Base-by-base conservation (phyloP, 2,329 filamentous ascomycete genomes). In the Claviceps paspali region DNA sequence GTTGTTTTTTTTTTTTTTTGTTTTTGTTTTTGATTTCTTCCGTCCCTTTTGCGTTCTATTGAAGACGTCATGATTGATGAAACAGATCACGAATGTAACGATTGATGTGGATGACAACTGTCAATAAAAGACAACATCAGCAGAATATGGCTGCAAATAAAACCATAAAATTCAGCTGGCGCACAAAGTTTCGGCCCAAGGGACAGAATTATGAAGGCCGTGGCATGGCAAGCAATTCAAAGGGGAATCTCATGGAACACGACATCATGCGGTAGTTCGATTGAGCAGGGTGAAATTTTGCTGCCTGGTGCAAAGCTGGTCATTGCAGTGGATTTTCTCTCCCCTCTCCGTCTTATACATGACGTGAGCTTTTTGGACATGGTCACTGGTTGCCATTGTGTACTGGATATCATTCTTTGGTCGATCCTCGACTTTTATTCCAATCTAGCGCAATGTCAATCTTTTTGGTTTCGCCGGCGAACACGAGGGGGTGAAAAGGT, bases 251-350 rank as follows among this genome's bases (percentile, higher is more conserved):
- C 12, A 24, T 32, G 21, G 23, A 23, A 28, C 36, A 29, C 29
- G 36, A 9, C 18, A 29, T 23, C 18, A 29, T 23, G 9, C n/a
- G 15, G 23, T 23, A 7, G 18, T 33, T 22, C 9, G 2, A 17
- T 28, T 28, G 23, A 33, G 17, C 23, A 33, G 15, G 12, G 29
- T 37, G 9, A 37, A 37, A 27, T 30, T 18, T 37, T 37, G 34
- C 29, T 30, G 29, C 34, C 26, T 12, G 8, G 10, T 19, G 17
- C 24, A 30, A 14, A 37, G 19, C 21, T 40, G n/a, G 23, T 15
- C 31, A 29, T 30, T 15, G 21, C 27, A 36, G 12, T 27, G 29
- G 17, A 11, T 7, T 12, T 33, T 15, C 22, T 14, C 12, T 21
- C n/a, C 14, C 7, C n/a, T 28, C 22, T 14, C 22, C 24, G 8